A percentile compares a stretch with the other conserved stretches of the same genome.
Evolutionary conservation across 129 eudicot species (phyloP).

Genomic region (Escallonia herrerae): DNA sequence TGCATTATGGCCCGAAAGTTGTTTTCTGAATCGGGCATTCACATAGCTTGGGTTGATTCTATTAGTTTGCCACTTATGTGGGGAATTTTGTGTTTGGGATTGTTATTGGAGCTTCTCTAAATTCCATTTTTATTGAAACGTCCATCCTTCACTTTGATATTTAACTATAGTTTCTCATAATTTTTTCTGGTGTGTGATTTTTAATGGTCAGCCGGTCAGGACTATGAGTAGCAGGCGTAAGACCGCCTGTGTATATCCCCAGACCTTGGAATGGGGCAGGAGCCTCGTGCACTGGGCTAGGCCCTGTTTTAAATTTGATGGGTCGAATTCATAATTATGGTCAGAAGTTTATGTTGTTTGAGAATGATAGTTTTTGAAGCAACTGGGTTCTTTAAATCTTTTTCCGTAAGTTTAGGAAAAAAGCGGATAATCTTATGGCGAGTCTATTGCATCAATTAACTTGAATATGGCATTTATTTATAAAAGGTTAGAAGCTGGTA

Average conservation of each 20-base stretch:
- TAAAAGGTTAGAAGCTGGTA: neutral
- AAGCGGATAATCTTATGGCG: neutral
- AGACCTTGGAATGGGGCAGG: neutral
- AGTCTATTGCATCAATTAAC: neutral
- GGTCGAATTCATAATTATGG: neutral
- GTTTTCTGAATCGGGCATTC: neutral
- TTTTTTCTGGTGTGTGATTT: neutral
- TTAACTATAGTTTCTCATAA: neutral
- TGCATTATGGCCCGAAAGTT: slow-evolving; percentile 1
- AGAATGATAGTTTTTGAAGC: neutral
- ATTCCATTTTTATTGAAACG: neutral
- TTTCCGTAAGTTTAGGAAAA: neutral
- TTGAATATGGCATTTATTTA: neutral
- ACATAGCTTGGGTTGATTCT: neutral
- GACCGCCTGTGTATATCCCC: neutral
- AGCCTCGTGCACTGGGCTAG: too few relatives aligned
- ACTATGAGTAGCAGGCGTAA: neutral
- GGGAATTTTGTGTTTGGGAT: neutral
- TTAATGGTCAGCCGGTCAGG: neutral
- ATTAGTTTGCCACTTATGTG: neutral
- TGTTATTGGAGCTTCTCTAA: neutral
- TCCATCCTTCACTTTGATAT: too few relatives aligned
- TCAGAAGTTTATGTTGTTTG: neutral
- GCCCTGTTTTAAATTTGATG: neutral
- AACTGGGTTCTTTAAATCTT: neutral